Base-by-base conservation (phyloP, 2,329 filamentous ascomycete genomes). In the Coniochaeta sp. region DNA sequence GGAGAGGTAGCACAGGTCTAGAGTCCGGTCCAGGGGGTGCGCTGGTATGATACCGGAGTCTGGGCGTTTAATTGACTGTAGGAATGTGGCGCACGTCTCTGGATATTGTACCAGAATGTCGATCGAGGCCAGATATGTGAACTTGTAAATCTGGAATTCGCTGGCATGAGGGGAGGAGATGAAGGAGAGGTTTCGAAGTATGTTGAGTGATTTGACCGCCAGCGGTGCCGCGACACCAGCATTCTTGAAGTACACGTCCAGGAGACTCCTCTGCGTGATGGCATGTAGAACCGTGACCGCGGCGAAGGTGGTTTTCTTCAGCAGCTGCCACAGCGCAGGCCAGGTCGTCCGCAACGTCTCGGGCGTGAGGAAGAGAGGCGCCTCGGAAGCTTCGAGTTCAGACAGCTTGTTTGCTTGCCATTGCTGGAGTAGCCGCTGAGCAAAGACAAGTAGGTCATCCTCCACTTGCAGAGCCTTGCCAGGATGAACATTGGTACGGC, bases 1-100 rank as follows among this genome's bases (percentile, higher is more conserved):
- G 63, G 95, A 94, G 56, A 96, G 79, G 68, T 95, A 95, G 71
- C 89, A 96, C 14, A 95, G 78, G 63, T 94, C 87, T n/a, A 92
- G 72, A 16, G 80, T 85, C 52, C 87, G 78, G 58, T 89, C 81
- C 2, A 90, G 72, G 5, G 86, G 82, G 56, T 86, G 79, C 6
- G 71, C 68, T 0, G 86, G 80, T 28, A 87, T 81, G 33, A 73
- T 68, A 35, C 79, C 76, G 16, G 81, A 52, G 54, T 69, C 60
- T 24, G 63, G 57, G 1, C 72, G 70, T 3, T 78, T 76, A 48
- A 86, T 85, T 18, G 79, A 77, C 55, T 75, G 73, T 22, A 95
- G 70, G 59, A 95, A 89, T 18, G 78, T 74, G 54, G 85, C 79
- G 4, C 82, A 78, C 26, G 87, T 78, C 10, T 74, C 71, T 0